phyloP scores from a whole-genome alignment of 1,139 yeast species.

The Hyphopichia khmerensis region DNA sequence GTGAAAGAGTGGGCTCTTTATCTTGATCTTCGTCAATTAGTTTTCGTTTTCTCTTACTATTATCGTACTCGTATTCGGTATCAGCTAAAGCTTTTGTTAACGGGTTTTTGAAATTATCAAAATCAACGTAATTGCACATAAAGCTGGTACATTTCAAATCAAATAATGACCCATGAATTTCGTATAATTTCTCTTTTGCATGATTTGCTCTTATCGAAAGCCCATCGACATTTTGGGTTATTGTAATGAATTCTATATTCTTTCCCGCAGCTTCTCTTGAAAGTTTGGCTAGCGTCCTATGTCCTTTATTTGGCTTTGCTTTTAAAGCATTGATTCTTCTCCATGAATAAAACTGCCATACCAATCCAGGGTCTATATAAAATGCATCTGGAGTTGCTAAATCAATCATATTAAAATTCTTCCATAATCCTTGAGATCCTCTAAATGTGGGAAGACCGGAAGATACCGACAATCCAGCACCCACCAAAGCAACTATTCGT shows the following conservation, averaged over 20 bases:
- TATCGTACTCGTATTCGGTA: slow-evolving; percentile 31
- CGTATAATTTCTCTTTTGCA: slow-evolving; percentile 47
- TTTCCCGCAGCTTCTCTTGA: slow-evolving; percentile 12
- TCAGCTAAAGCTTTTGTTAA: slow-evolving; percentile 55
- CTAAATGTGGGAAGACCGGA: slow-evolving; percentile 77
- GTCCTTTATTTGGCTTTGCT: slow-evolving; percentile 75
- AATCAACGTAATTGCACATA: slow-evolving; percentile 60
- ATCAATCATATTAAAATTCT: slow-evolving; percentile 74
- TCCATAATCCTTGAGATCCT: slow-evolving; percentile 77
- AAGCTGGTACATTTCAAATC: slow-evolving; percentile 73
- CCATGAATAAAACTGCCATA: slow-evolving; percentile 85
- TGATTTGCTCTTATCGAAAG: slow-evolving; percentile 67
- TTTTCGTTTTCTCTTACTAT: slow-evolving; percentile 13
- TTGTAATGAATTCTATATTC: slow-evolving; percentile 48
- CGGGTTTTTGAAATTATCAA: slow-evolving; percentile 57
- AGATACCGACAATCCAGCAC: slow-evolving; percentile 79
- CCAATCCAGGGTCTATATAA: slow-evolving; percentile 75
- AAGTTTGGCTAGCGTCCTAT: slow-evolving; percentile 62
- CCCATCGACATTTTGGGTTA: slow-evolving; percentile 85
- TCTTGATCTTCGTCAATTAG: slow-evolving; percentile 10
- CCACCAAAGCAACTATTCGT: slow-evolving; percentile 71
- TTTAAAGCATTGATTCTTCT: slow-evolving; percentile 62
- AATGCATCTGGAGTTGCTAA: slow-evolving; percentile 92
- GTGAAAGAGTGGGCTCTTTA: slow-evolving; percentile 24
- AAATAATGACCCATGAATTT: slow-evolving; percentile 79